Base-by-base conservation (phyloP, 257 asterid species). In the Orobanche coerulescens region DNA sequence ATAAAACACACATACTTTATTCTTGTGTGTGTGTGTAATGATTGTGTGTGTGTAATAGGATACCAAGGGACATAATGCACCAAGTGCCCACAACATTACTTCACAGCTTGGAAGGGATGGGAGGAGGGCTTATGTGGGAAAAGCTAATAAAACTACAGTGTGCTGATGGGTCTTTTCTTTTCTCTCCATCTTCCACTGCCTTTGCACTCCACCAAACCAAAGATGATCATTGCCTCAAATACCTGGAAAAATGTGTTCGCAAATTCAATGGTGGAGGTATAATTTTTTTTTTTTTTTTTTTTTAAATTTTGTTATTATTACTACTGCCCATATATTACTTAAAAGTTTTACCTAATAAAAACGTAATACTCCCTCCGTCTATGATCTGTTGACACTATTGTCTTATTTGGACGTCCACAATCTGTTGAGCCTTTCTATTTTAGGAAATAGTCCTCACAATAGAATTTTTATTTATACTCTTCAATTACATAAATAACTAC, bases 141-240 rank as follows among this genome's bases (percentile, higher is more conserved):
- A 84, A 81, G 79, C 84, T 92, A 22, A 66, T 92, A 42, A 63
- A 69, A 39, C 54, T 92, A 13, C 86, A 81, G 69, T 81, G 71
- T 52, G 26, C 73, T 34, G 94, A 88, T 70, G 98, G 98, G 10
- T 88, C 96, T 0, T 88, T 92, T n/a, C 81, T 92, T 13, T 88
- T 86, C 71, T 92, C 98, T 10, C 98, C 98, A 34, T 78, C 98
- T 43, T 79, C 98, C 55, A 88, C 98, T 14, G 95, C 96, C 44
- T 92, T 74, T 58, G 98, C 96, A 0, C 81, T 86, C 62, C 85
- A 82, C 48, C 82, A 82, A 30, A 92, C 96, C 2, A 76, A 77
- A n/a, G 95, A 92, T 64, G 34, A 23, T 5, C 77, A 84, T 42
- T 92, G 96, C 74, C 90, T 86, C 54, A 24, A 40, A 7, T 92